These are phyloP conservation scores for Aspergillus sp. DNA, from an alignment of 2,329 filamentous ascomycete species.

Conservation along the genomic window DNA sequence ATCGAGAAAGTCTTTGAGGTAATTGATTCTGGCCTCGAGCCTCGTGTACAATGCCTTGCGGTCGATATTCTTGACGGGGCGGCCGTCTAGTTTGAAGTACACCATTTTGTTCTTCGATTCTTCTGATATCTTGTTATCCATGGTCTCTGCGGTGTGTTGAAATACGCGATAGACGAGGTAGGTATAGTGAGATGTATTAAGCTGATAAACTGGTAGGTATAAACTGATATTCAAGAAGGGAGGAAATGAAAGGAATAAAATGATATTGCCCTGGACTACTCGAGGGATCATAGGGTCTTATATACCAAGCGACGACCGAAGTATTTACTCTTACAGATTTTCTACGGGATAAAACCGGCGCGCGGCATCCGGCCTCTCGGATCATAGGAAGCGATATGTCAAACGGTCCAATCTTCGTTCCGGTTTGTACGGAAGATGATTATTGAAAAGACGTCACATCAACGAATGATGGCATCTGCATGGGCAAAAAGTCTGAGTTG, in stretches of 20 bases:
- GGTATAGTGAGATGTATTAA: background rate
- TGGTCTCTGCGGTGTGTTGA: background rate
- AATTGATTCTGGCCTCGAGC: slow-evolving; percentile 67
- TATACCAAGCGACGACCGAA: slow-evolving; percentile 4
- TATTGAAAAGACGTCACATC: background rate
- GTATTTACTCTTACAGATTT: too few relatives aligned
- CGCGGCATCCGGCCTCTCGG: background rate
- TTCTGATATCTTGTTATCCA: background rate
- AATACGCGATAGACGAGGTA: background rate
- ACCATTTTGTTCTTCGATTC: slow-evolving; percentile 3
- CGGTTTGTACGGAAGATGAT: background rate
- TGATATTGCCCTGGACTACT: slow-evolving; percentile 6
- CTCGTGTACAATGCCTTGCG: slow-evolving; percentile 70
- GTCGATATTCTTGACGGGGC: slow-evolving; percentile 60
- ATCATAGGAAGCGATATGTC: background rate
- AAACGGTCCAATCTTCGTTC: background rate
- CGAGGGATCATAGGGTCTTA: slow-evolving; percentile 20
- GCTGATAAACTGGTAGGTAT: background rate
- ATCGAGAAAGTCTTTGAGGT: slow-evolving; percentile 74
- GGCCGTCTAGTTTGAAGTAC: slow-evolving; percentile 20
- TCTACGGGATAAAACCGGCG: background rate
- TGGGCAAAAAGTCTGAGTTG: background rate
- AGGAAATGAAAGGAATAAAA: slow-evolving; percentile 7
- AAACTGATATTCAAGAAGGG: background rate
- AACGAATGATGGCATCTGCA: background rate